phyloP scores from a whole-genome alignment of 441 rosid species.

The Gossypium davidsonii region DNA sequence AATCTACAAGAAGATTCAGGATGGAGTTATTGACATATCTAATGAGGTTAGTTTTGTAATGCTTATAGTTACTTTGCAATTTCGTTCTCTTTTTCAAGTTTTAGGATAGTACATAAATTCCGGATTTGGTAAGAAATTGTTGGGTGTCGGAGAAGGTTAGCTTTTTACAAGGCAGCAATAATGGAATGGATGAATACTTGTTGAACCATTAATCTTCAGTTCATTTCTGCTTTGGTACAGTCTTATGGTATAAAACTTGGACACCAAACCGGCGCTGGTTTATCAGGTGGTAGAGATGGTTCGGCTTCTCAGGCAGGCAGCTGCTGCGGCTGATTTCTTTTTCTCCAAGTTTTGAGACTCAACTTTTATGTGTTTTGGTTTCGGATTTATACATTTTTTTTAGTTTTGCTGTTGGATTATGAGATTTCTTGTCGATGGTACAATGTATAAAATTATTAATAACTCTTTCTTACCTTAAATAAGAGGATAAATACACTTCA shows the following conservation, averaged over 20 bases:
- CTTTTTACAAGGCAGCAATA: not conserved
- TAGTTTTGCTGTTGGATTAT: not conserved
- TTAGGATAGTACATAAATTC: not conserved
- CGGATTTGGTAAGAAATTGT: not conserved
- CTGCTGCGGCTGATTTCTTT: constrained; percentile 20
- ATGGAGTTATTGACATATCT: constrained; percentile 42
- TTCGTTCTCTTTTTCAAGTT: not conserved
- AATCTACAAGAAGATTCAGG: constrained; percentile 43
- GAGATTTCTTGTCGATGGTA: not conserved
- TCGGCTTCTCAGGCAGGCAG: constrained; percentile 20
- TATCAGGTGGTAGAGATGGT: constrained; percentile 22
- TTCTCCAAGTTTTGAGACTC: not conserved
- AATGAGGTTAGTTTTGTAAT: constrained; percentile 34
- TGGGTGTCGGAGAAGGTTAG: not conserved
- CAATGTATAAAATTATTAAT: too few relatives aligned
- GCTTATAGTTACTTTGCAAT: not conserved
- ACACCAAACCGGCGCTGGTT: constrained; percentile 10
- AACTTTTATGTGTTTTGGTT: not conserved
- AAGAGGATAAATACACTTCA: too few relatives aligned
- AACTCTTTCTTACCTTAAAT: too few relatives aligned
- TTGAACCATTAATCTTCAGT: not conserved
- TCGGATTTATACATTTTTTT: not conserved
- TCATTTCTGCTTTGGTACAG: constrained; percentile 13
- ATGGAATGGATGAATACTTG: not conserved
- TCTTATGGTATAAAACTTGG: constrained; percentile 29